phyloP scores from a whole-genome alignment of 2,329 filamentous ascomycete species.

The Diaporthe sp. region DNA sequence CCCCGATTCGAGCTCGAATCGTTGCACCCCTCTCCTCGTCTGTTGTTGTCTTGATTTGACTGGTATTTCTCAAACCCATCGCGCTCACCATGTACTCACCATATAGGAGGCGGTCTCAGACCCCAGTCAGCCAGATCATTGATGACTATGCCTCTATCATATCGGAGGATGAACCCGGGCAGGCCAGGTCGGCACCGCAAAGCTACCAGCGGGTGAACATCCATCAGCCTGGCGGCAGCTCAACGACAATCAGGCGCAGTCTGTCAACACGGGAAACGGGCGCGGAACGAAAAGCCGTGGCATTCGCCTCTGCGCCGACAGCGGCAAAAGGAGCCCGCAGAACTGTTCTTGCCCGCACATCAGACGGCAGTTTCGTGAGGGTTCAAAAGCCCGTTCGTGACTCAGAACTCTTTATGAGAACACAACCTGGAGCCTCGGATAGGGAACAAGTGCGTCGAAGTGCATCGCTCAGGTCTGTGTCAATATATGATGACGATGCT shows the following conservation, averaged over 20 bases:
- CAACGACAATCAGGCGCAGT: constrained; percentile 35
- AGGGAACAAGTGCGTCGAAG: not conserved
- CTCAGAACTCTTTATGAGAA: not conserved
- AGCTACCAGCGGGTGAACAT: constrained; percentile 39
- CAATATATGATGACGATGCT: constrained; percentile 14
- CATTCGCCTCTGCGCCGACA: not conserved
- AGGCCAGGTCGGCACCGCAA: constrained; percentile 26
- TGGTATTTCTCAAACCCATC: not conserved
- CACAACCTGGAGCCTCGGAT: not conserved
- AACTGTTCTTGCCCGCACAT: constrained; percentile 25
- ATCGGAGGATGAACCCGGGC: not conserved
- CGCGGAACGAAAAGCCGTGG: not conserved
- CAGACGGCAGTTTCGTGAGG: constrained; percentile 18
- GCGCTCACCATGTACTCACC: constrained; percentile 1
- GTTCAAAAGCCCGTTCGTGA: constrained; percentile 32
- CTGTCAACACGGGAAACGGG: not conserved
- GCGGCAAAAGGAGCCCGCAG: constrained; percentile 20
- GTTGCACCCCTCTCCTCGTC: not conserved
- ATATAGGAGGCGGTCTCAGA: not conserved
- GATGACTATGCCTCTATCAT: not conserved
- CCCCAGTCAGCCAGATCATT: constrained; percentile 10
- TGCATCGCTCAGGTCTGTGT: not conserved
- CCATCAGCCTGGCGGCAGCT: constrained; percentile 28
- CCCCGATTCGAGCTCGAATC: not conserved
- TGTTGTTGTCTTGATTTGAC: not conserved